These are phyloP conservation scores for Suillus brevipes DNA, from an alignment of 768 basidiomycete species.

Conservation along the genomic window DNA sequence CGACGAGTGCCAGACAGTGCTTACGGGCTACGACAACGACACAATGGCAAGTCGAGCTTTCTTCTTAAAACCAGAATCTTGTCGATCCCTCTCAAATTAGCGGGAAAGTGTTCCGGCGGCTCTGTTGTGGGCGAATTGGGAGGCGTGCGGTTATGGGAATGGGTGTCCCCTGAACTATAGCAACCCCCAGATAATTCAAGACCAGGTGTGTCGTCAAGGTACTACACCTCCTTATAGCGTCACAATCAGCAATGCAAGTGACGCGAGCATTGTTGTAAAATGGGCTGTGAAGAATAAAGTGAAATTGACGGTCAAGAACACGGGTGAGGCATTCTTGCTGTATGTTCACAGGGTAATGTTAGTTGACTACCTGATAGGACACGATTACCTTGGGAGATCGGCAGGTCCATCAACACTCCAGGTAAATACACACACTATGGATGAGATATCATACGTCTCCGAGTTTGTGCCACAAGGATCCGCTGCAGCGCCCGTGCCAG, in stretches of 20 bases:
- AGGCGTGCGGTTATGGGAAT: conserved; percentile 18
- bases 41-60: conserved; percentile 3
- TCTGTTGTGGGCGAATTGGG: conserved; percentile 26
- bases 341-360: background rate
- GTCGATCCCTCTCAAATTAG: conserved; percentile 7
- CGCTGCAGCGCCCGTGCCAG: conserved; percentile 13
- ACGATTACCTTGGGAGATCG: conserved; percentile 25
- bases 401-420: conserved; percentile 26
- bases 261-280: conserved; percentile 20
- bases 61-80: background rate
- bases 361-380: conserved; percentile 13
- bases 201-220: conserved; percentile 19
- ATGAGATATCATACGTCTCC: conserved; percentile 14
- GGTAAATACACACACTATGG: conserved; percentile 21
- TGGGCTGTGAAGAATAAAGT: conserved; percentile 22
- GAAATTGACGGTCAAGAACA: conserved; percentile 25
- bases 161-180: conserved; percentile 22
- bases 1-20: conserved; percentile 10
- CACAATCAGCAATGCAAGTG: conserved; percentile 18
- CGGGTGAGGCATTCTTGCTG: conserved; percentile 14
- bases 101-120: conserved; percentile 21
- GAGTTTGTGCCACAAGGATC: conserved; percentile 25
- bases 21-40: conserved; percentile 17
- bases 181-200: conserved; percentile 18
- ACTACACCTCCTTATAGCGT: conserved; percentile 23